Conservation (phyloP, 768 basidiomycete species). For the Russula sp. region DNA sequence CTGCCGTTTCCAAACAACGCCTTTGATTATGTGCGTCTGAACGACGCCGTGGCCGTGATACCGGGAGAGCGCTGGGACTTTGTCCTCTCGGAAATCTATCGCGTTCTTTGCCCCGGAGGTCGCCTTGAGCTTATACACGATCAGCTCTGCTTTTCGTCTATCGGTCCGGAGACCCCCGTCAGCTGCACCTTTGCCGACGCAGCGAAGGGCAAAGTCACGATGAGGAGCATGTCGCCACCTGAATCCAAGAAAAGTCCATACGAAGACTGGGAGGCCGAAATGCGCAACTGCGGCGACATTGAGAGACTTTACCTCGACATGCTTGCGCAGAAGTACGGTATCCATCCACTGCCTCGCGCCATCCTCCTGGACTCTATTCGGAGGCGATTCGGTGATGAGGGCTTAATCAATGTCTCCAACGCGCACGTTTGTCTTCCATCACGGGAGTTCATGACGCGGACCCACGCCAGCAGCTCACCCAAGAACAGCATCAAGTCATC, state of each 20-base stretch:
- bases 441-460: slow-evolving; percentile 32
- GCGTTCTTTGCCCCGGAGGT: slow-evolving; percentile 60
- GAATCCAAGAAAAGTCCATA: slow-evolving; percentile 22
- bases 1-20: slow-evolving; percentile 61
- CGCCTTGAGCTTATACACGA: slow-evolving; percentile 75
- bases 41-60: slow-evolving; percentile 60
- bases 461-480: slow-evolving; percentile 30
- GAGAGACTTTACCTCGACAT: slow-evolving; percentile 61
- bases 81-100: slow-evolving; percentile 56
- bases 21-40: slow-evolving; percentile 74
- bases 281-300: slow-evolving; percentile 44
- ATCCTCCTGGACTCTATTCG: slow-evolving; percentile 48
- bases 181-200: slow-evolving; percentile 3
- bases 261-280: slow-evolving; percentile 45
- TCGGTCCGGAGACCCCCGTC: slow-evolving; percentile 34
- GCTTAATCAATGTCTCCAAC: slow-evolving; percentile 44
- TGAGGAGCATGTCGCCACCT: not conserved
- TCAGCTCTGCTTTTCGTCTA: slow-evolving; percentile 60
- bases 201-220: not conserved
- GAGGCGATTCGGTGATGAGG: slow-evolving; percentile 50
- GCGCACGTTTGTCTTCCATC: slow-evolving; percentile 61
- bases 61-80: slow-evolving; percentile 58
- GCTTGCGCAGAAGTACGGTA: slow-evolving; percentile 50
- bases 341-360: slow-evolving; percentile 52
- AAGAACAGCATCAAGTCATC: slow-evolving; percentile 19